A percentile compares a stretch with the other conserved stretches of the same genome.
Evolutionary conservation across 176 grass and related monocot genomes (phyloP).

Genomic region (Metroxylon sagu): DNA sequence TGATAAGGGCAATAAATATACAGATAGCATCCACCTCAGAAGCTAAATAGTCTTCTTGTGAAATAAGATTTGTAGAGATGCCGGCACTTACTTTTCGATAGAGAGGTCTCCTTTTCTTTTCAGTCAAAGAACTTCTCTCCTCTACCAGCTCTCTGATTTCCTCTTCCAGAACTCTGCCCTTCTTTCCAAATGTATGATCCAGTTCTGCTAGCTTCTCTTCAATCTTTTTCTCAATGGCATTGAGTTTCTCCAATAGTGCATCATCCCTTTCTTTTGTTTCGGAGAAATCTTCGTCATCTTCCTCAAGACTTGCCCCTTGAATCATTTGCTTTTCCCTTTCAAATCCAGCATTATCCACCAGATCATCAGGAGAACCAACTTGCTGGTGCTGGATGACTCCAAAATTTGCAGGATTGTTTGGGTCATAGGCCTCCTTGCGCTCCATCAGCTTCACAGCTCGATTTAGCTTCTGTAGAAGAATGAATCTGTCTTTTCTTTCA

Average conservation of each 20-base stretch:
- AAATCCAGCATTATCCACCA: slow-evolving; percentile 50
- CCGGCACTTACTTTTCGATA: slow-evolving; percentile 65
- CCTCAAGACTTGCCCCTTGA: slow-evolving; percentile 32
- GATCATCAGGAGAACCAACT: slow-evolving; percentile 60
- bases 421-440: slow-evolving; percentile 74
- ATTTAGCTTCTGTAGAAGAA: slow-evolving; percentile 83
- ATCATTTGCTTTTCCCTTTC: slow-evolving; percentile 74
- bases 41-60: neutral
- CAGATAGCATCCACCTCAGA: too few relatives aligned
- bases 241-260: slow-evolving; percentile 62
- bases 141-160: slow-evolving; percentile 77
- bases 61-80: neutral
- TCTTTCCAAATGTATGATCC: slow-evolving; percentile 91
- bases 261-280: slow-evolving; percentile 66
- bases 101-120: slow-evolving; percentile 73
- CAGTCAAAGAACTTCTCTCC: slow-evolving; percentile 53
- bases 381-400: slow-evolving; percentile 72
- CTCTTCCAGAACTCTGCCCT: slow-evolving; percentile 70
- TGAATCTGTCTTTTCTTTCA: slow-evolving; percentile 55
- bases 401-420: slow-evolving; percentile 75
- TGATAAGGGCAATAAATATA: neutral
- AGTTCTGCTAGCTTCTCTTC: slow-evolving; percentile 55
- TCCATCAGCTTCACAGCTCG: slow-evolving; percentile 74
- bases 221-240: slow-evolving; percentile 67
- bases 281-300: slow-evolving; percentile 52